Percentiles rank a stretch among this genome's conserved stretches.
phyloP scores from a whole-genome alignment of 1,284 basidiomycete genomes.

The Austropuccinia psidii region DNA sequence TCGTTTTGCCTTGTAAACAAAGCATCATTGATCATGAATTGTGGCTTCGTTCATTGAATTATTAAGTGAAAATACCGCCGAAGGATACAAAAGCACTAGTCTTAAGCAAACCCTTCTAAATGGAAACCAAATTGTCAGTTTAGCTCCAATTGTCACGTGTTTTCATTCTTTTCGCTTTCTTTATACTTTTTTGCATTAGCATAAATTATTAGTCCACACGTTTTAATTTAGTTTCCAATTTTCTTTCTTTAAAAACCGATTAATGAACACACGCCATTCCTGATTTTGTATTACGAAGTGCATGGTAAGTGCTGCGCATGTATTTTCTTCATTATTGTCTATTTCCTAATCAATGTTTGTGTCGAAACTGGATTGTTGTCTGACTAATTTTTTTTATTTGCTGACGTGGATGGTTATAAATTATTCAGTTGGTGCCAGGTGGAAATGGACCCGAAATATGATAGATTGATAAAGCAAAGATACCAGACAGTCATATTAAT shows the following conservation, averaged over 20 bases:
- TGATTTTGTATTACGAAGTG: constrained; percentile 8
- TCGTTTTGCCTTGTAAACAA: not conserved
- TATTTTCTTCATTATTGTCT: not conserved
- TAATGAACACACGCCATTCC: too few species aligned
- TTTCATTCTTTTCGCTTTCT: not conserved
- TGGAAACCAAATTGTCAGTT: constrained; percentile 46
- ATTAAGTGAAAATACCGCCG: constrained; percentile 42
- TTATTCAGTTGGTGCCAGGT: constrained; percentile 27
- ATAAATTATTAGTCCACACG: not conserved
- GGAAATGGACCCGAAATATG: constrained; percentile 32
- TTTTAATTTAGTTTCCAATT: not conserved
- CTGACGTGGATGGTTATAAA: not conserved
- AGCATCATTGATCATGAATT: not conserved
- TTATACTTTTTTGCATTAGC: not conserved
- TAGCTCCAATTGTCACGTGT: not conserved
- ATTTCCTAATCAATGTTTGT: not conserved
- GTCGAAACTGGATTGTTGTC: not conserved
- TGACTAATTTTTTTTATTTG: not conserved
- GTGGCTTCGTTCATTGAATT: not conserved
- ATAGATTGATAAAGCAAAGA: too few species aligned
- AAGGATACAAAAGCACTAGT: constrained; percentile 45
- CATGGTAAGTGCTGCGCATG: constrained; percentile 8
- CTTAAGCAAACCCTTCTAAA: constrained; percentile 47
- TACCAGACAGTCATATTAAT: too few species aligned
- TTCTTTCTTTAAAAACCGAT: not conserved